phyloP scores from a whole-genome alignment of 768 basidiomycete species.

The Pholiota microspora region DNA sequence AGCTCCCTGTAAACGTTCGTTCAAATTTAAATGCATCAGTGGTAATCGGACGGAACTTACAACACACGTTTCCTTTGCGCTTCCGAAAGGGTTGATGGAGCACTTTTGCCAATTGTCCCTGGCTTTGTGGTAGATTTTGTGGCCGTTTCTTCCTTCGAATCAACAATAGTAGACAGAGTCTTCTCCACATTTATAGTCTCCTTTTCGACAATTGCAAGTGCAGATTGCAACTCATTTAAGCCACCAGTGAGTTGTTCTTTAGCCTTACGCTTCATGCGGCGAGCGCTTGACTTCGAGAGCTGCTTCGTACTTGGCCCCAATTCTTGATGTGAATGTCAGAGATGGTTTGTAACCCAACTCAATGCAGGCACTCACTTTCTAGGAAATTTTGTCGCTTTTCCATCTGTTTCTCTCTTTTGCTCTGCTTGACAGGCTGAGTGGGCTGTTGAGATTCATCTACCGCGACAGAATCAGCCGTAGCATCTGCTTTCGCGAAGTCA shows the following conservation, averaged over 20 bases:
- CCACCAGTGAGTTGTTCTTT: slow-evolving; percentile 57
- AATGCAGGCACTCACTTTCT: slow-evolving; percentile 44
- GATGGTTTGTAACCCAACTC: slow-evolving; percentile 8
- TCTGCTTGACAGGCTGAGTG: slow-evolving; percentile 10
- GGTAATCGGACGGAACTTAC: slow-evolving; percentile 41
- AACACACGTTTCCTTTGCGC: slow-evolving; percentile 65
- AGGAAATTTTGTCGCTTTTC: slow-evolving; percentile 68
- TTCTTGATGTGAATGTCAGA: slow-evolving; percentile 15
- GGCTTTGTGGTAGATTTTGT: slow-evolving; percentile 27
- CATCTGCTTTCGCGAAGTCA: slow-evolving; percentile 11
- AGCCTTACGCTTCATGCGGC: slow-evolving; percentile 69
- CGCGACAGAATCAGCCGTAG: neutral
- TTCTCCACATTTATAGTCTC: slow-evolving; percentile 17
- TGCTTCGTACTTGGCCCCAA: slow-evolving; percentile 49
- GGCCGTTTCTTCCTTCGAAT: slow-evolving; percentile 17
- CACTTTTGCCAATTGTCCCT: slow-evolving; percentile 69
- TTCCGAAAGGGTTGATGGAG: slow-evolving; percentile 52
- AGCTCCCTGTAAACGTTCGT: slow-evolving; percentile 41
- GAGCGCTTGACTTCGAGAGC: slow-evolving; percentile 71
- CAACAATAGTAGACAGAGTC: slow-evolving; percentile 11
- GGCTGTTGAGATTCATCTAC: neutral
- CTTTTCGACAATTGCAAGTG: slow-evolving; percentile 52
- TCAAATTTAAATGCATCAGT: neutral
- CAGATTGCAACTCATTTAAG: slow-evolving; percentile 48
- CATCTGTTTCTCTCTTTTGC: slow-evolving; percentile 68